Evolutionary conservation across 495 filamentous ascomycete genomes (phyloP).

Genomic region (Penicillium goetzii): DNA sequence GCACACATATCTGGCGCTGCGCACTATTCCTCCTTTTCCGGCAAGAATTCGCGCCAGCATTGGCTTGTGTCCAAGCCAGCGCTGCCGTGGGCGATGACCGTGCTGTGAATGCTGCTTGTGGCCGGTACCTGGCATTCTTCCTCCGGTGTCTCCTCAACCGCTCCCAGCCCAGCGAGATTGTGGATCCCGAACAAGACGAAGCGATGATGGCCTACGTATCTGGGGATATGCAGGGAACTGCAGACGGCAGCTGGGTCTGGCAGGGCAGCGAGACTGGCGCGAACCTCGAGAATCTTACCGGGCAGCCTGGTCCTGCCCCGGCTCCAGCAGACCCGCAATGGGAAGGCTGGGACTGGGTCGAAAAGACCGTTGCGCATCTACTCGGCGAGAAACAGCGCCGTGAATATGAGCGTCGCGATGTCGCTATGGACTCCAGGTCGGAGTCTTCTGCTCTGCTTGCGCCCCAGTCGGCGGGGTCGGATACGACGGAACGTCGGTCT

Average conservation of each 20-base stretch:
- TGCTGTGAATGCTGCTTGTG: slow-evolving; percentile 76
- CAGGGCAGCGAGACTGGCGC: slow-evolving; percentile 61
- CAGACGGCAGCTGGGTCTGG: slow-evolving; percentile 87
- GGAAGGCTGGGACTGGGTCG: slow-evolving; percentile 59
- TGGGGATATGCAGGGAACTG: slow-evolving; percentile 84
- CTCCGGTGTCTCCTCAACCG: slow-evolving; percentile 64
- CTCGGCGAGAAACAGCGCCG: slow-evolving; percentile 43
- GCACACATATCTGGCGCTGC: slow-evolving; percentile 90
- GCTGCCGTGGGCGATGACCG: slow-evolving; percentile 69
- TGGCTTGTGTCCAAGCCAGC: slow-evolving; percentile 71
- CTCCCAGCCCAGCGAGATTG: slow-evolving; percentile 53
- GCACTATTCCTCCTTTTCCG: slow-evolving; percentile 77
- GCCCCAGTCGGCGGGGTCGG: slow-evolving; percentile 42
- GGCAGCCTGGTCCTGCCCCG: slow-evolving; percentile 11
- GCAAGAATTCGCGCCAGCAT: slow-evolving; percentile 69
- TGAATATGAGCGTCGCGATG: slow-evolving; percentile 22
- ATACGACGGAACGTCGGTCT: slow-evolving; percentile 41
- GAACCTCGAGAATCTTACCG: slow-evolving; percentile 39
- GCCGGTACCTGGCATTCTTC: slow-evolving; percentile 85
- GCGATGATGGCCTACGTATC: slow-evolving; percentile 89
- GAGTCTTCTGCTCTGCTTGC: slow-evolving; percentile 37
- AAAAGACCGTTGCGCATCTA: slow-evolving; percentile 53
- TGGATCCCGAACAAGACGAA: slow-evolving; percentile 73
- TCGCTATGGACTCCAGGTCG: slow-evolving; percentile 17
- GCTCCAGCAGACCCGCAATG: slow-evolving; percentile 38